Base-by-base conservation (phyloP, 169 alveolate genomes). In the Plasmodium malariae region DNA sequence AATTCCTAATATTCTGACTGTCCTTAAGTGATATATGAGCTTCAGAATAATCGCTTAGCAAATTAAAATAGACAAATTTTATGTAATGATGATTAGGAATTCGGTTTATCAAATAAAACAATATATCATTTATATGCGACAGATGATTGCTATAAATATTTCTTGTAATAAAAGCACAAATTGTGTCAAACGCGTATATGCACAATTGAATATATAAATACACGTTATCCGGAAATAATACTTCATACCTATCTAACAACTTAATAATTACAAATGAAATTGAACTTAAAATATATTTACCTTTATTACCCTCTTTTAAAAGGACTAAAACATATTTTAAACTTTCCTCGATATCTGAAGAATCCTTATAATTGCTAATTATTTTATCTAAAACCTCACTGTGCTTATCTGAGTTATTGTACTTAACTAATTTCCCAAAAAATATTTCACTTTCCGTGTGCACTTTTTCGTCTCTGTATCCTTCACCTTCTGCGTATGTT, bases 221-320 rank as follows among this genome's bases (percentile, higher is more conserved):
- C 21, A 28, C 28, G 67, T 80, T 68, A 49, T 24, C 80, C 51
- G 45, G 32, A 24, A 28, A 24, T 48, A 78, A 43, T 36, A 2
- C 28, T 63, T 78, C 90, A 55, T 80, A 67, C 28, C 14, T 67
- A 43, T 49, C 73, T 80, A 80, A 59, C 40, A 80, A 67, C 28
- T 80, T 80, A 12, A 80, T 43, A 67, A 80, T 80, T 24, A 54
- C 37, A 67, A 48, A 80, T 67, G 85, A 80, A 51, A 80, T 43
- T 1, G 9, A 21, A 37, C 40, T 60, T 60, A 80, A 24, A 54
- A 49, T 19, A 19, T 49, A 51, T 57, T 80, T 80, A n/a, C 55
- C 59, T 12, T 51, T 26, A 6, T 45, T 30, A 11, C 40, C 32
- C 0, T 36, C 71, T 5, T 54, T 55, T 26, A 65, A 34, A 14